Conservation (phyloP, 2,329 filamentous ascomycete genomes). For the Ascochyta fabae region DNA sequence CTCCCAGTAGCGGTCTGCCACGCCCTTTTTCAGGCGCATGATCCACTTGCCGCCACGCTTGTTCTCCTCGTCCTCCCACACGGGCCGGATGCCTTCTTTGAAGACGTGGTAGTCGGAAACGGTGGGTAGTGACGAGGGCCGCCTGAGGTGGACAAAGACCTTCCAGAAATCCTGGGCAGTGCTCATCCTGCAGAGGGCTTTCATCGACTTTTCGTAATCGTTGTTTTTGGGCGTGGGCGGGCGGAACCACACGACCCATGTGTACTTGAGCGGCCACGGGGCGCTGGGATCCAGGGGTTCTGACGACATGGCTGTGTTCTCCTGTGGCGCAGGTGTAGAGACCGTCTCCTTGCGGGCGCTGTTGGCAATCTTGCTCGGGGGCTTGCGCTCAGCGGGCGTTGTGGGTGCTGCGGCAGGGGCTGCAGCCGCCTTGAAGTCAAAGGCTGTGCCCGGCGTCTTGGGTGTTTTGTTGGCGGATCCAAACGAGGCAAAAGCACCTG, state of each 20-base stretch:
- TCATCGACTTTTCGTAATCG: conserved; percentile 96
- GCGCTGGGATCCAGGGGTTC: conserved; percentile 47
- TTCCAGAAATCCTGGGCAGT: conserved; percentile 91
- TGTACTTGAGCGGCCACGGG: conserved; percentile 72
- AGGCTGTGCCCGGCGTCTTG: conserved; percentile 80
- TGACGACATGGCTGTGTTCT: conserved; percentile 48
- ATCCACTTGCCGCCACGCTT: conserved; percentile 98
- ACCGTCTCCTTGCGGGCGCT: conserved; percentile 46
- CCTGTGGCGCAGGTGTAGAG: conserved; percentile 32
- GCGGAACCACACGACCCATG: conserved; percentile 97
- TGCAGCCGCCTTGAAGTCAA: conserved; percentile 73
- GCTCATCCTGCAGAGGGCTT: conserved; percentile 80
- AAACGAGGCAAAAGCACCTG: conserved; percentile 96
- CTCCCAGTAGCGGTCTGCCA: conserved; percentile 97
- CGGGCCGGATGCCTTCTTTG: conserved; percentile 92
- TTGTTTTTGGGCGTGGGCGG: conserved; percentile 96
- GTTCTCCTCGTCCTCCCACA: conserved; percentile 99
- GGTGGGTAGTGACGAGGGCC: conserved; percentile 83
- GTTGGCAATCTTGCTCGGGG: conserved; percentile 40
- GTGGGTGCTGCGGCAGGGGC: conserved; percentile 56
- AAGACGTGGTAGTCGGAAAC: conserved; percentile 99
- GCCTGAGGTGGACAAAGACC: conserved; percentile 87
- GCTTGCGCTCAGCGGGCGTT: conserved; percentile 67
- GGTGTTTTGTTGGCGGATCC: conserved; percentile 82
- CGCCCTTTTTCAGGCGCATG: conserved; percentile 93